A percentile compares a stretch with the other conserved stretches of the same genome.
phyloP scores from a whole-genome alignment of 2,329 filamentous ascomycete genomes.

The Lachnellula subtilissima region DNA sequence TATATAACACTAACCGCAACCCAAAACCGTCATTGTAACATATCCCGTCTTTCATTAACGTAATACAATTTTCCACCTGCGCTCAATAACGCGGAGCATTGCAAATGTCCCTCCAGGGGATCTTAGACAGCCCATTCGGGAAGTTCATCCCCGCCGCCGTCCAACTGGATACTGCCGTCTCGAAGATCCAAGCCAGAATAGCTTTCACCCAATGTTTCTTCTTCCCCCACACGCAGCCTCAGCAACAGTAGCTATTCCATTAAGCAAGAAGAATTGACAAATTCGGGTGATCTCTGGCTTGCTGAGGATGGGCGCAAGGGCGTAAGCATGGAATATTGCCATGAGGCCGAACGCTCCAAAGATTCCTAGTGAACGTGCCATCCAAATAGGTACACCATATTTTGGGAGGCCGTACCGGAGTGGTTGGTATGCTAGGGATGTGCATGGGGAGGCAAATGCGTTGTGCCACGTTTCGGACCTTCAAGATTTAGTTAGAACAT shows the following conservation, averaged over 20 bases:
- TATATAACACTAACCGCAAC: background rate
- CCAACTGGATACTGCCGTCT: conserved; percentile 34
- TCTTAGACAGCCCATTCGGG: conserved; percentile 31
- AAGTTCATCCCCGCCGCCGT: conserved; percentile 31
- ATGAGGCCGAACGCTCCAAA: conserved; percentile 36
- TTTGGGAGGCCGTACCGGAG: conserved; percentile 31
- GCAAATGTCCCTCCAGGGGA: conserved; percentile 32
- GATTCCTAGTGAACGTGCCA: conserved; percentile 34
- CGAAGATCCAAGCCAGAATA: conserved; percentile 32
- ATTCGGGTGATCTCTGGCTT: conserved; percentile 31
- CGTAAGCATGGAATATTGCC: conserved; percentile 38
- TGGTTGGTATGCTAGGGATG: conserved; percentile 36
- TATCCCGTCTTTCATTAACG: background rate
- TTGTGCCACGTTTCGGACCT: conserved; percentile 40
- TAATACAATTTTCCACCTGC: background rate
- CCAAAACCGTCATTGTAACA: background rate
- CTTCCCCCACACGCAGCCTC: conserved; percentile 34
- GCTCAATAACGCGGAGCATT: background rate
- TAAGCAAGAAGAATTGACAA: conserved; percentile 36
- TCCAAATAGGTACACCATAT: conserved; percentile 28
- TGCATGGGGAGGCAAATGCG: conserved; percentile 37
- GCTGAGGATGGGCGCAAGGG: conserved; percentile 32
- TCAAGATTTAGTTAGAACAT: background rate
- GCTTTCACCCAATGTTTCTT: conserved; percentile 32
- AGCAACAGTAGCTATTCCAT: conserved; percentile 34